Evolutionary conservation across 1,284 basidiomycete genomes (phyloP).

Genomic region (Leccinum fallax): DNA sequence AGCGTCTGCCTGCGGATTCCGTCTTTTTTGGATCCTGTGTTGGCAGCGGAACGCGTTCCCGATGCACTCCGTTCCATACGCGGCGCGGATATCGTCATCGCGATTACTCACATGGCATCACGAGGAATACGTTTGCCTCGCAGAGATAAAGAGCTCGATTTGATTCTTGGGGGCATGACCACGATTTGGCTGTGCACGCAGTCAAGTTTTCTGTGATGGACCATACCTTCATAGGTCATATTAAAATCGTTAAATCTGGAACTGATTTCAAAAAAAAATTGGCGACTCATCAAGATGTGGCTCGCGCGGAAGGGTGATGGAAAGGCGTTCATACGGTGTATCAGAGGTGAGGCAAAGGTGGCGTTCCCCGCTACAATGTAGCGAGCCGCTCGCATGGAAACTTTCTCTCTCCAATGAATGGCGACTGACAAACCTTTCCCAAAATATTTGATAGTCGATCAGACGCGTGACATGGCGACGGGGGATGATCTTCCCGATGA

Average conservation of each 20-base stretch:
- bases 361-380: background rate
- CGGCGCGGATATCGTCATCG: constrained; percentile 11
- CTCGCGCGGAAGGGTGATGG: constrained; percentile 1
- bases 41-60: constrained; percentile 13
- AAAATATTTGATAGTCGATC: constrained; percentile 1
- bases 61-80: constrained; percentile 8
- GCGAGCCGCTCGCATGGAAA: background rate
- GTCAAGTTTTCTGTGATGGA: background rate
- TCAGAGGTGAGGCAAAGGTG: constrained; percentile 7
- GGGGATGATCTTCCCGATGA: constrained; percentile 9
- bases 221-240: constrained; percentile 9
- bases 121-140: constrained; percentile 14
- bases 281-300: constrained; percentile 10
- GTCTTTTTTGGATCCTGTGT: constrained; percentile 11
- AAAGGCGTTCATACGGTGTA: background rate
- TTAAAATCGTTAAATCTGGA: constrained; percentile 10
- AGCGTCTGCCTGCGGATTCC: constrained; percentile 15
- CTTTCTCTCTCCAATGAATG: background rate
- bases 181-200: constrained; percentile 18
- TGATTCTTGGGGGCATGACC: constrained; percentile 16
- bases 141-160: constrained; percentile 2
- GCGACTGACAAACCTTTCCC: background rate
- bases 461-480: constrained; percentile 11
- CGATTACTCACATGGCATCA: constrained; percentile 19
- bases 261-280: constrained; percentile 8